Evolutionary conservation across 106 monocot genomes (phyloP).

Genomic region (Iris macrosiphon): DNA sequence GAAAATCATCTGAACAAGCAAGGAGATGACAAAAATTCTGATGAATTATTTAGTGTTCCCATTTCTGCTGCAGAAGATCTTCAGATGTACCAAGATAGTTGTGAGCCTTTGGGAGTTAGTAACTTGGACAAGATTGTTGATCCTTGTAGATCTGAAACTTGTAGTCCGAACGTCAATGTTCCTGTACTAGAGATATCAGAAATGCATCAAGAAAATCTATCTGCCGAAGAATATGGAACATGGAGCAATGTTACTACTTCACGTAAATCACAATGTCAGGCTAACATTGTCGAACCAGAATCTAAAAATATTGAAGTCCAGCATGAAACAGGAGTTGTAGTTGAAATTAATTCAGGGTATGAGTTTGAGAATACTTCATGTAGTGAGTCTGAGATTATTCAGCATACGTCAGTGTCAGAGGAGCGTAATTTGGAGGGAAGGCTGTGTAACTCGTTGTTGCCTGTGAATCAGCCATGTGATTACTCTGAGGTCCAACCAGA

Average conservation of each 20-base stretch:
- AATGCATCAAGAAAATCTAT: not conserved
- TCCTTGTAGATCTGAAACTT: not conserved
- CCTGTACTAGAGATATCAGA: constrained; percentile 2
- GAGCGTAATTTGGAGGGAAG: too few species aligned
- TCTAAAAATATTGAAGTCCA: constrained; percentile 5
- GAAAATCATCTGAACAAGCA: constrained; percentile 2
- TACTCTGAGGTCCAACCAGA: too few species aligned
- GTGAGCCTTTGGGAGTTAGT: constrained; percentile 7
- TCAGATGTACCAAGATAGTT: constrained; percentile 24
- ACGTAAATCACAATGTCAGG: constrained; percentile 1
- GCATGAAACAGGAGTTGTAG: not conserved
- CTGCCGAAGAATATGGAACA: not conserved
- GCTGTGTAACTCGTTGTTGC: too few species aligned
- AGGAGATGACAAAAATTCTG: not conserved
- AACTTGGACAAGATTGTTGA: not conserved
- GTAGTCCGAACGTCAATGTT: not conserved
- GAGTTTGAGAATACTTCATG: too few species aligned
- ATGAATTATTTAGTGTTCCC: constrained; percentile 23
- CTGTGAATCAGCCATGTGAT: too few species aligned
- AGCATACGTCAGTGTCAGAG: too few species aligned
- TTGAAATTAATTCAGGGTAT: not conserved
- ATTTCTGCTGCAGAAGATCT: constrained; percentile 26
- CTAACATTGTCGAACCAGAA: not conserved
- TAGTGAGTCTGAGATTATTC: too few species aligned
- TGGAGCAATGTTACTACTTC: not conserved